Evolutionary conservation across 2,329 filamentous ascomycete species (phyloP), one percentile per base, ranked within the genome.

Genomic region (Apiospora marii): DNA sequence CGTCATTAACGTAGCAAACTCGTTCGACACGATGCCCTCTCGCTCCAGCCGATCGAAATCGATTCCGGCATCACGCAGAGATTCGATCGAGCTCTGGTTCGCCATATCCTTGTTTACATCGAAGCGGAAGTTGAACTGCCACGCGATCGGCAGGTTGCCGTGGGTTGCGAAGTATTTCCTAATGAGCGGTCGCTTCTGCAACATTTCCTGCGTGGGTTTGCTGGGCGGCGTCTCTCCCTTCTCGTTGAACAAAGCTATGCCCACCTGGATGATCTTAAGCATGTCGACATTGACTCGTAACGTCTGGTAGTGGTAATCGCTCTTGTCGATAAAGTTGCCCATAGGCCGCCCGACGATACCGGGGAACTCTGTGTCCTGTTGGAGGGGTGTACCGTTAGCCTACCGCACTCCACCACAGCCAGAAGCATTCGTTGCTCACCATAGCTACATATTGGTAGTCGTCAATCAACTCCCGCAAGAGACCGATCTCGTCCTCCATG

Each of bases 81-180:
- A 94, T 76, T 96, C 93, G 76, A 98, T 98, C 22, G 95, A 98
- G 72, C 95, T 93, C 81, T 98, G 93, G 75, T 97, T 96, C 84
- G 97, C 98, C 96, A 99, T 99, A 84, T 99, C 96, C 51, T 96
- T 91, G 76, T 96, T 93, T 13, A 98, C 88, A 1, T 94, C 96
- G 83, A 98, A 99, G 78, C 95, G 93, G 84, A 99, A 99, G 87
- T 99, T 98, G 88, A 99, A 99, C 78, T 98, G 96, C 96, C 96
- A 99, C 24, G 96, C 97, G 80, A 93, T 97, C 22, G 94, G 96
- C 73, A 94, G 91, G 68, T 89, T 87, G 24, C 81, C 83, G 72
- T 83, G 86, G 69, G 76, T 81, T 27, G 81, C 83, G 34, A 69
- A 53, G 46, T 82, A 82, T 74, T 85, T 82, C 74, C 84, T 82